Base-by-base conservation (phyloP, 1,284 basidiomycete species). In the Paramarasmius palmivorus region DNA sequence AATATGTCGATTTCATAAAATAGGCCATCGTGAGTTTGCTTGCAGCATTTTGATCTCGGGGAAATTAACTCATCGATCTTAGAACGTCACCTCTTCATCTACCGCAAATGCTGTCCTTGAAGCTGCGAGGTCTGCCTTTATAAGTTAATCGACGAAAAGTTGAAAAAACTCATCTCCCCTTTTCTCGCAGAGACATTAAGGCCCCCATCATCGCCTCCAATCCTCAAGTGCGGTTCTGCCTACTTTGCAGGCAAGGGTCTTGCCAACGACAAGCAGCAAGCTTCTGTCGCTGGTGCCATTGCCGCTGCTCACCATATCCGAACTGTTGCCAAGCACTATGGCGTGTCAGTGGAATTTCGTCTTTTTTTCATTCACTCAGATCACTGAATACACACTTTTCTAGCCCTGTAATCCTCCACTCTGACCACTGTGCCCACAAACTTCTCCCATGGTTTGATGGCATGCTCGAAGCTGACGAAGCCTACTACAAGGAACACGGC, bases 361-460 rank as follows among this genome's bases (percentile, higher is more conserved):
- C 50, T 40, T 39, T 38, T 49, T 12, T 45, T 56, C 42, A 58
- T 22, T 14, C 6, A 47, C 45, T 38, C 17, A 9, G 22, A 15
- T 12, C 19, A 41, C 40, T 35, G 37, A 32, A 10, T 38, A 49
- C 52, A 29, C 49, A 57, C 19, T 54, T 38, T 39, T 53, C 2
- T 60, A 93, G 91, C 59, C 97, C 97, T 64, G 97, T 99, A 66
- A 84, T 99, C 60, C 81, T 99, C 69, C 97, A 99, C 88, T 93
- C 93, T 59, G 97, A 99, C 76, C 97, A 99, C 80, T 99, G 97
- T 70, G 97, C 97, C 47, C 82, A 97, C 72, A 99, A 99, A 77
- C 93, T 99, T 61, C 87, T 99, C 56, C 95, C 91, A 14, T 99
- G 97, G 97, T 98, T 98, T 76, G 97, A 99, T 71, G 96, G 94